A percentile compares a stretch with the other conserved stretches of the same genome.
Evolutionary conservation across 139 green algal genomes (phyloP).

Genomic region (Diplosphaera chodatii): DNA sequence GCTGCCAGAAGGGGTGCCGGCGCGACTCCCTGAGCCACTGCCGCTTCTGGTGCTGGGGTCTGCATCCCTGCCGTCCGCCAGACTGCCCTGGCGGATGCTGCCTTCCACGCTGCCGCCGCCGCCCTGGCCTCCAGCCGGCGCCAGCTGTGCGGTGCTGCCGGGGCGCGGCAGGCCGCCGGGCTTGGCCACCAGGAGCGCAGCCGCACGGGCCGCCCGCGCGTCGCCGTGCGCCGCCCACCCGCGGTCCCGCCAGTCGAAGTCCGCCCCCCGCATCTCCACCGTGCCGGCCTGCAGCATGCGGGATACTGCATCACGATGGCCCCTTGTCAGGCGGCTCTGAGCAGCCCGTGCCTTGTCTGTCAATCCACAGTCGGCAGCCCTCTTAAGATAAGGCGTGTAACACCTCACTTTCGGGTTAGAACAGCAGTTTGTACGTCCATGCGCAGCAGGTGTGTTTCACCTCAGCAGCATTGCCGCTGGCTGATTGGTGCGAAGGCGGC

Average conservation of each 20-base stretch:
- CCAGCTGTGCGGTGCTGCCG: background rate
- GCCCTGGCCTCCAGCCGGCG: too few species aligned
- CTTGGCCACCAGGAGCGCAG: background rate
- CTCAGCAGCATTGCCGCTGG: background rate
- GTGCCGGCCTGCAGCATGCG: background rate
- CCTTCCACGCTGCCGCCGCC: background rate
- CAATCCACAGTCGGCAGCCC: too few species aligned
- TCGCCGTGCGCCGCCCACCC: slow-evolving; percentile 8
- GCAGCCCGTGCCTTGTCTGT: too few species aligned
- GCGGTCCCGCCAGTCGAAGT: slow-evolving; percentile 53
- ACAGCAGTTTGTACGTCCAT: too few species aligned
- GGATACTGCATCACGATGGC: background rate
- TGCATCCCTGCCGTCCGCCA: too few species aligned
- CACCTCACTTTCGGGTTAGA: too few species aligned
- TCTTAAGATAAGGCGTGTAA: too few species aligned
- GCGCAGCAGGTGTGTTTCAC: too few species aligned
- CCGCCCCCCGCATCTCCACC: slow-evolving; percentile 37
- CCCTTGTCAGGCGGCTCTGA: too few species aligned
- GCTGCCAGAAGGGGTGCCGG: too few species aligned
- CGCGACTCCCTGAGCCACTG: too few species aligned
- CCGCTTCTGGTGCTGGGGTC: too few species aligned
- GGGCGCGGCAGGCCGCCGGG: background rate
- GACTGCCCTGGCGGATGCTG: background rate
- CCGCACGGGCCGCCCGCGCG: slow-evolving; percentile 9
- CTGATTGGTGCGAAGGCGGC: slow-evolving; percentile 16